Evolutionary conservation across 441 rosid genomes (phyloP).

Genomic region (Gossypium trilobum): DNA sequence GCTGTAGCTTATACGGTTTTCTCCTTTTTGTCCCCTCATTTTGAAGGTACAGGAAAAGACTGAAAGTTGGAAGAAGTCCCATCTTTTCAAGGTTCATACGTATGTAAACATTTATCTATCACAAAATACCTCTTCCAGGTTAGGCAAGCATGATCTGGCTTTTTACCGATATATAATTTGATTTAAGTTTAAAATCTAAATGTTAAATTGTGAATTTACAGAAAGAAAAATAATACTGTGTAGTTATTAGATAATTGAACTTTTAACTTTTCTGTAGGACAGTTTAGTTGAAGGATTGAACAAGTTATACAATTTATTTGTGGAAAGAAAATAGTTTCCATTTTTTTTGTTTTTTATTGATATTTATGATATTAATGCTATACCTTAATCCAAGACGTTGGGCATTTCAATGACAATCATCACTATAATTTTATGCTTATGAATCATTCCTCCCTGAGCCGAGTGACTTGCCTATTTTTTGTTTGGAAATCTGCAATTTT

Average conservation of each 20-base stretch:
- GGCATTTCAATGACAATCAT: slow-evolving; percentile 6
- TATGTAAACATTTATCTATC: slow-evolving; percentile 18
- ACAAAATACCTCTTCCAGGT: slow-evolving; percentile 34
- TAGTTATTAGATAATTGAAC: slow-evolving; percentile 17
- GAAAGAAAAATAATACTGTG: slow-evolving; percentile 5
- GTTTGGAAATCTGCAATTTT: slow-evolving; percentile 41
- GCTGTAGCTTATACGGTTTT: slow-evolving; percentile 12
- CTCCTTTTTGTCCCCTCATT: slow-evolving; percentile 10
- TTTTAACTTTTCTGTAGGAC: slow-evolving; percentile 14
- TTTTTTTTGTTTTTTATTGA: slow-evolving; percentile 13
- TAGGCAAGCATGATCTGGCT: slow-evolving; percentile 31
- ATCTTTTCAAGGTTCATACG: slow-evolving; percentile 17
- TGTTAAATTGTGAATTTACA: slow-evolving; percentile 25
- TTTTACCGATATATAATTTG: slow-evolving; percentile 15
- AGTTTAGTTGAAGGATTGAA: slow-evolving; percentile 15
- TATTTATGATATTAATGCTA: slow-evolving; percentile 3
- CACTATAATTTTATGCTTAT: slow-evolving; percentile 12
- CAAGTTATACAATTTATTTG: slow-evolving; percentile 25
- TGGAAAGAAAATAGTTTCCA: slow-evolving; percentile 16
- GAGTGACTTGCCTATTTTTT: slow-evolving; percentile 19
- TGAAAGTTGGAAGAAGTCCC: slow-evolving; percentile 23
- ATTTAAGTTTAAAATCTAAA: slow-evolving; percentile 17
- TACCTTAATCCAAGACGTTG: slow-evolving; percentile 16
- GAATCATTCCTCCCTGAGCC: slow-evolving; percentile 17
- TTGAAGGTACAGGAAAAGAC: slow-evolving; percentile 33